Percentiles rank a stretch among this genome's conserved stretches.
phyloP scores from a whole-genome alignment of 1,284 basidiomycete species.

The Cryptococcus depauperatus region DNA sequence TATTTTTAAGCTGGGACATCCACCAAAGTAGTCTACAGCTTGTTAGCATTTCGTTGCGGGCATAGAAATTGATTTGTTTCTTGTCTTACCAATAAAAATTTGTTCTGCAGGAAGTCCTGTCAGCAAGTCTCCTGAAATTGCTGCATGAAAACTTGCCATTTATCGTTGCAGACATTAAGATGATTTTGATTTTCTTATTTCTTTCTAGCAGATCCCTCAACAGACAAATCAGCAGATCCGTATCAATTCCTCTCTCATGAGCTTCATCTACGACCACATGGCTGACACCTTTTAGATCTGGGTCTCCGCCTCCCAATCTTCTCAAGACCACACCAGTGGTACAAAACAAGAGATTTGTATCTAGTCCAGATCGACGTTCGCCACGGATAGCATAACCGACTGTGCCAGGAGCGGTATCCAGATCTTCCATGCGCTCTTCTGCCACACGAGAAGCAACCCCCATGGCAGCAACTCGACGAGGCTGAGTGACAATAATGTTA shows the following conservation, averaged over 20 bases:
- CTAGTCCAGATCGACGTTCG: slow-evolving; percentile 61
- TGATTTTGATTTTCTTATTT: slow-evolving; percentile 63
- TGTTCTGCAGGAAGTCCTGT: slow-evolving; percentile 46
- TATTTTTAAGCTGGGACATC: slow-evolving; percentile 73
- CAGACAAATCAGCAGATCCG: slow-evolving; percentile 83
- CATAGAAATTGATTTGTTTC: slow-evolving; percentile 1
- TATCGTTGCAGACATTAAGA: slow-evolving; percentile 61
- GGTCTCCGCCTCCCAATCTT: slow-evolving; percentile 62
- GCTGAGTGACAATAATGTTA: slow-evolving; percentile 82
- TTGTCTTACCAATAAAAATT: slow-evolving; percentile 52
- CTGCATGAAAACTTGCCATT: slow-evolving; percentile 48
- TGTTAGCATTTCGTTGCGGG: too few species aligned
- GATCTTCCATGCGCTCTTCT: slow-evolving; percentile 69
- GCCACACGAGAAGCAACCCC: slow-evolving; percentile 84
- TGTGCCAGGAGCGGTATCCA: slow-evolving; percentile 51
- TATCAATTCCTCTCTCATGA: slow-evolving; percentile 83
- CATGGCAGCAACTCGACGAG: slow-evolving; percentile 79
- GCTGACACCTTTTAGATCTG: slow-evolving; percentile 61
- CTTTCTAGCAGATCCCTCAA: slow-evolving; percentile 62
- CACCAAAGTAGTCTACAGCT: slow-evolving; percentile 64
- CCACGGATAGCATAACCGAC: slow-evolving; percentile 87
- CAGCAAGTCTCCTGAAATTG: slow-evolving; percentile 3
- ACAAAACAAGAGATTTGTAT: slow-evolving; percentile 76
- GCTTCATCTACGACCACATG: slow-evolving; percentile 91
- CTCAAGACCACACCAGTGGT: slow-evolving; percentile 87